These are phyloP conservation scores for Tetrapisispora fleetii DNA, from an alignment of 805 yeast species.

Conservation along the genomic window DNA sequence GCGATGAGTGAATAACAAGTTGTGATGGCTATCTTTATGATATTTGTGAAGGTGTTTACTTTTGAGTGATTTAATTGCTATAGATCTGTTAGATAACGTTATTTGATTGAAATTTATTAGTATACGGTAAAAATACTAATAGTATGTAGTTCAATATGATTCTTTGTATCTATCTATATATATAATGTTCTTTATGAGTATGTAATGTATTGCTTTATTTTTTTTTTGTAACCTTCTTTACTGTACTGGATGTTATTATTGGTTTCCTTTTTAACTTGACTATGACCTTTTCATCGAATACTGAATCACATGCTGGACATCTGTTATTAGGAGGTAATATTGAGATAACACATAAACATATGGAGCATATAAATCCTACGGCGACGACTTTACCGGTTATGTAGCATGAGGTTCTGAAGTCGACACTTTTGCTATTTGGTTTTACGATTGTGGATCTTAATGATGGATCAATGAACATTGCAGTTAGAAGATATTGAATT, in stretches of 20 bases:
- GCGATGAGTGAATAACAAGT: too few species aligned
- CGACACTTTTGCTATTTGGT: slow-evolving; percentile 79
- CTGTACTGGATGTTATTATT: slow-evolving; percentile 11
- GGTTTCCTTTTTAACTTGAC: slow-evolving; percentile 41
- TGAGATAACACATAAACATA: slow-evolving; percentile 74
- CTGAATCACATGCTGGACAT: slow-evolving; percentile 84
- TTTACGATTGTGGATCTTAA: slow-evolving; percentile 65
- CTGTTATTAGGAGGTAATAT: slow-evolving; percentile 51
- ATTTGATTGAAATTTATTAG: too few species aligned
- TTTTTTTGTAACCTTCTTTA: slow-evolving; percentile 6
- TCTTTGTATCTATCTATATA: neutral
- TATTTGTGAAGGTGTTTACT: too few species aligned
- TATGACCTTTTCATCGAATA: slow-evolving; percentile 57
- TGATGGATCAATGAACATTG: slow-evolving; percentile 79
- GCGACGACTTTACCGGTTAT: slow-evolving; percentile 85
- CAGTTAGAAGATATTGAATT: slow-evolving; percentile 72
- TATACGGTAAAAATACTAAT: too few species aligned
- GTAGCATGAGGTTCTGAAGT: slow-evolving; percentile 91
- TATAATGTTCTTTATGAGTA: neutral
- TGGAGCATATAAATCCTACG: slow-evolving; percentile 89
- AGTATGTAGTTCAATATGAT: too few species aligned
- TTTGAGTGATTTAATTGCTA: too few species aligned
- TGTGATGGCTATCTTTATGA: too few species aligned
- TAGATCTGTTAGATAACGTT: too few species aligned
- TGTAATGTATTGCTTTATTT: slow-evolving; percentile 1